Base-by-base conservation (phyloP, 306 rosid genomes). In the Phaseolus lunatus region DNA sequence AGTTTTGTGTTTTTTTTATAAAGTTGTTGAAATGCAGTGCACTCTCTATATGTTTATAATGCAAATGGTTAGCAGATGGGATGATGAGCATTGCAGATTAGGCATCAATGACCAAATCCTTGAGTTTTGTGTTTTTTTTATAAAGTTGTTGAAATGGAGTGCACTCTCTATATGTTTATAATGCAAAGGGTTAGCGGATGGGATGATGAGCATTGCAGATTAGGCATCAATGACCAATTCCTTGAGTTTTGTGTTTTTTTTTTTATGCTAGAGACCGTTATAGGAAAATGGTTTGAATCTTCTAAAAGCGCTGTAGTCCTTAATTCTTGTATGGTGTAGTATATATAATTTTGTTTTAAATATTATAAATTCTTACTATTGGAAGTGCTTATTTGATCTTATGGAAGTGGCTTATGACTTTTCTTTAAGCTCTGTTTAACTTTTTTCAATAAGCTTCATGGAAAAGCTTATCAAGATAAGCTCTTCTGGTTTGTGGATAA, bases 111-210 rank as follows among this genome's bases (percentile, higher is more conserved):
- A 29, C 33, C 33, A 29, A 29, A 3, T 29, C 33, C 33, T 31
- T 31, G 35, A 31, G 35, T 4, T 31, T 31, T 31, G 7, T 31
- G 35, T 31, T 31, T 31, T 31, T 27, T 27, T 31, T 5, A 31
- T n/a, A n/a, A n/a, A n/a, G n/a, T n/a, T n/a, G n/a, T n/a, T n/a
- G n/a, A n/a, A n/a, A n/a, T n/a, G n/a, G n/a, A n/a, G n/a, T n/a
- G n/a, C n/a, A n/a, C 27, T 70, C 2, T 27, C 61, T 48, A 48
- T 26, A 69, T 69, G 53, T 54, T 53, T 54, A 22, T 72, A 54
- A 15, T 41, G 57, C 43, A 24, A 57, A 27, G 48, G 44, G n/a
- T 29, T 31, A 49, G 68, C 16, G 5, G 26, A 73, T 41, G 22
- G 43, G 44, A 7, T 59, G 33, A 3, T 29, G 33, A 4, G 5